Percentiles rank a stretch among this genome's conserved stretches.
phyloP scores from a whole-genome alignment of 352 stramenopile species.

The Albugo candida region DNA sequence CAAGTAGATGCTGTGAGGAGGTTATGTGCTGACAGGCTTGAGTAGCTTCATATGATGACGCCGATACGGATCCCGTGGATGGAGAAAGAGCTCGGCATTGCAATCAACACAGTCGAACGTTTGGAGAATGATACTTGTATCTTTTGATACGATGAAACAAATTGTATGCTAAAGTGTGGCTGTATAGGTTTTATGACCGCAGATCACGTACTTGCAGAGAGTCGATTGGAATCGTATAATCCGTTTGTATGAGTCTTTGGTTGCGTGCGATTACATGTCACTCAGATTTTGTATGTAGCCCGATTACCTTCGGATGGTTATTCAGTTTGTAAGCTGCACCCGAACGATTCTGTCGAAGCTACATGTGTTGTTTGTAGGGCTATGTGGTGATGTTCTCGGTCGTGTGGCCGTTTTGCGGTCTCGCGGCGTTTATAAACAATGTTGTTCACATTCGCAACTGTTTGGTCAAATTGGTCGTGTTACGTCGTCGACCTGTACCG shows the following conservation, averaged over 20 bases:
- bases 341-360: not conserved
- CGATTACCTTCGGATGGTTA: conserved; percentile 73
- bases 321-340: conserved; percentile 70
- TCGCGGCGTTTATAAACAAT: conserved; percentile 64
- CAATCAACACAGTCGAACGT: conserved; percentile 53
- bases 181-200: conserved; percentile 59
- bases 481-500: conserved; percentile 44
- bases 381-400: conserved; percentile 81
- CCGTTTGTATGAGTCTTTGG: conserved; percentile 31
- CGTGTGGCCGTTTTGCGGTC: conserved; percentile 68
- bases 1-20: conserved; percentile 6
- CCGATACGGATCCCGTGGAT: conserved; percentile 77
- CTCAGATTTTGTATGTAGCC: conserved; percentile 14
- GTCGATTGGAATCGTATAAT: conserved; percentile 59
- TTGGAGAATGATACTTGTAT: conserved; percentile 67
- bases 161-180: not conserved
- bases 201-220: conserved; percentile 68
- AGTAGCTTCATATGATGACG: conserved; percentile 75
- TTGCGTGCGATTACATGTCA: not conserved
- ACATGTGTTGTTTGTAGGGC: conserved; percentile 16
- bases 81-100: conserved; percentile 47
- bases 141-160: not conserved
- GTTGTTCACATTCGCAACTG: conserved; percentile 67
- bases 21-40: not conserved
- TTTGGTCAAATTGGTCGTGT: conserved; percentile 63